Evolutionary conservation across 2,329 filamentous ascomycete genomes (phyloP), one percentile per base, ranked within the genome.

Genomic region (Huntiella bhutanensis): DNA sequence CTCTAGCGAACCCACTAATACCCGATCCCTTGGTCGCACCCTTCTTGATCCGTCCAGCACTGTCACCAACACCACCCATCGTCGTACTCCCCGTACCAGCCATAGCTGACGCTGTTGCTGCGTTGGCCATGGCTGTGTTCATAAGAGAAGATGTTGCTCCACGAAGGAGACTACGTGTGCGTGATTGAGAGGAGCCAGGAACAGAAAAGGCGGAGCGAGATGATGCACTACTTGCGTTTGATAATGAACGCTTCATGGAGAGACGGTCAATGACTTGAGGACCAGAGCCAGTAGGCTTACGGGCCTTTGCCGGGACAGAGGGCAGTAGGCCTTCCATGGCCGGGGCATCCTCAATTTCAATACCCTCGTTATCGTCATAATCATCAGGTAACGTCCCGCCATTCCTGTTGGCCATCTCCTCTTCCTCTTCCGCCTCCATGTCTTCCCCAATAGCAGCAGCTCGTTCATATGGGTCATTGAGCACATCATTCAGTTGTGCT

Each of bases 401-500:
- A 34, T 33, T 33, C 13, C 19, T 13, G 17, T 43, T 35, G 5
- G 7, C 11, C 17, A 12, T 43, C 32, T 34, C 41, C 13, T 28
- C 22, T 10, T 3, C 22, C 12, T 70, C 68, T 49, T 67, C 67
- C n/a, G 68, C 71, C 22, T 68, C 67, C 40, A 69, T 62, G n/a
- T 64, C 60, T 1, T 64, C 64, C 1, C 63, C 59, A 49, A 74
- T 64, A 52, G 72, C 54, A 12, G 72, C 69, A 48, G 59, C 55
- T 54, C 44, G 48, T 32, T 49, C 48, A 36, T 63, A 54, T 12
- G 74, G 71, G 38, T 82, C 75, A 17, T 93, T 86, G 12, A 94
- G 77, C 7, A 95, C 70, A 59, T 80, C 82, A 4, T 83, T 92
- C 5, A 95, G 66, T 0, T 82, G 84, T 58, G 88, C 76, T 48